These are phyloP conservation scores for Xanthoparmelia taractica DNA, from an alignment of 495 filamentous ascomycete genomes.

Conservation along the genomic window DNA sequence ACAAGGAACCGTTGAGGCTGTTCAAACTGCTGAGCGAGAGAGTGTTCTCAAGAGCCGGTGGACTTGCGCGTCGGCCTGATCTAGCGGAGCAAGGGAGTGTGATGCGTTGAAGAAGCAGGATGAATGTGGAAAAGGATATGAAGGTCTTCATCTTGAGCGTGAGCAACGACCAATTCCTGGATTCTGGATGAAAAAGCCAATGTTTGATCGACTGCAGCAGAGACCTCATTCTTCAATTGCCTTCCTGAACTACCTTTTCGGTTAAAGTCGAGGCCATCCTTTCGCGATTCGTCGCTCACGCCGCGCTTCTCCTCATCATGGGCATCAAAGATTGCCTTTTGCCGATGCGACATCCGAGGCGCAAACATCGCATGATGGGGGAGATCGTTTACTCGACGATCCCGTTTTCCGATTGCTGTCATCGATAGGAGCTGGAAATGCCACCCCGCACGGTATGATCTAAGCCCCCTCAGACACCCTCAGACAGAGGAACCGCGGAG, in stretches of 20 bases:
- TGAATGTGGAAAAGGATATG: neutral
- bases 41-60: neutral
- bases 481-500: neutral
- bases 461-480: too few species aligned
- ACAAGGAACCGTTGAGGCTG: neutral
- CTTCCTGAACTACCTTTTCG: neutral
- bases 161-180: neutral
- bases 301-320: neutral
- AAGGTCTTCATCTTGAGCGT: neutral
- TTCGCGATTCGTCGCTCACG: neutral
- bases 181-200: neutral
- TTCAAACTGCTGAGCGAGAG: neutral
- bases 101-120: neutral
- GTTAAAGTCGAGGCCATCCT: neutral
- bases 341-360: neutral
- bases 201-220: neutral
- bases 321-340: neutral
- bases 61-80: neutral
- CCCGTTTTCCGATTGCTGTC: neutral
- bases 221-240: neutral
- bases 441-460: neutral
- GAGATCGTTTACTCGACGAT: neutral
- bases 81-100: neutral
- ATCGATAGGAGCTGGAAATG: neutral
- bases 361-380: neutral